Evolutionary conservation across 257 asterid genomes (phyloP).

Genomic region (Solanum boliviense): DNA sequence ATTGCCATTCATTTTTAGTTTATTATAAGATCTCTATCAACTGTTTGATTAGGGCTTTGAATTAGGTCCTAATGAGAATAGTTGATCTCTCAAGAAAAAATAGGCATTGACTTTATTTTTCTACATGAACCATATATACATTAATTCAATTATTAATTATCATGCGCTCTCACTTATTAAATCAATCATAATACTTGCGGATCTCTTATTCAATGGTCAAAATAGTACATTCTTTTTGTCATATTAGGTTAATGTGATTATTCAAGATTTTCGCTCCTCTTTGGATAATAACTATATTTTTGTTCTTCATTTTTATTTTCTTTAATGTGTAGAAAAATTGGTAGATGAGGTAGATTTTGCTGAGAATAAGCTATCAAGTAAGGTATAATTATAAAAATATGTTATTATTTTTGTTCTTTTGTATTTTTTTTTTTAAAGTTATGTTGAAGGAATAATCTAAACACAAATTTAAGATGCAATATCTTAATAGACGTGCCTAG

Average conservation of each 20-base stretch:
- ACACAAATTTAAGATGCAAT: too few species aligned
- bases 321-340: background rate
- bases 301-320: too few species aligned
- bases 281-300: too few species aligned
- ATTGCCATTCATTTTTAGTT: background rate
- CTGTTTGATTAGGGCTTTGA: too few species aligned
- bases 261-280: too few species aligned
- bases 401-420: background rate
- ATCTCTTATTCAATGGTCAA: background rate
- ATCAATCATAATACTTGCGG: background rate
- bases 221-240: too few species aligned
- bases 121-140: background rate
- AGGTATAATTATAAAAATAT: too few species aligned
- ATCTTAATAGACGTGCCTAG: too few species aligned
- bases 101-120: background rate
- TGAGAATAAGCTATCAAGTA: background rate
- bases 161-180: background rate
- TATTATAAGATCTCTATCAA: background rate
- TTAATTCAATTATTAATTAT: too few species aligned
- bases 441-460: too few species aligned
- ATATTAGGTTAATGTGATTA: too few species aligned
- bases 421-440: too few species aligned
- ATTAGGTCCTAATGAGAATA: background rate
- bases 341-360: background rate
- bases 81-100: background rate